Base-by-base conservation (phyloP, 2,329 filamentous ascomycete genomes). In the Ophiocordyceps camponoti-rufipedis region DNA sequence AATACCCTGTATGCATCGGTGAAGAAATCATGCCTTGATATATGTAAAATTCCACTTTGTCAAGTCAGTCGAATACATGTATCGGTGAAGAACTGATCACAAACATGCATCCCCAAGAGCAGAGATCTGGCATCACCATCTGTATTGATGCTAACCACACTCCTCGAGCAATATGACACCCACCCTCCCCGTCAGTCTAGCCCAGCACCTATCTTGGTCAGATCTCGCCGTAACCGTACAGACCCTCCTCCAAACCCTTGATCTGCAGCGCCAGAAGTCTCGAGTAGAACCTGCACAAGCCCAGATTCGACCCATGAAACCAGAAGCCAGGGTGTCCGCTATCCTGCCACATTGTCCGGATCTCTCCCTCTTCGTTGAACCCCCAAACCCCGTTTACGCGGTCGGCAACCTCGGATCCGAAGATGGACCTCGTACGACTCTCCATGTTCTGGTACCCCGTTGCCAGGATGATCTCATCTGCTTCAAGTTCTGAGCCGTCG, bases 391-490 rank as follows among this genome's bases (percentile, higher is more conserved):
- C 74, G 2, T 63, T 62, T 5, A 78, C 68, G 28, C 66, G 64
- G 44, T 75, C 71, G 0, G 75, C 78, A 10, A 83, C 64, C 16
- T 70, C 66, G 29, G 78, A 69, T 0, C 80, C 81, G 45, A 85
- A 68, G 18, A 81, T 71, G 31, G 66, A 64, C n/a, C 73, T 62
- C 2, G 78, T 74, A 18, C 73, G 72, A 0, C 73, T 77, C 11
- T 68, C 66, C 79, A 85, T 85, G 54, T 81, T 82, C 49, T 78
- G 70, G 51, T 80, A 83, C 0, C 75, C 76, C 0, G 76, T 80
- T 0, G 76, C 76, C 40, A 80, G 66, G 0, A 83, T 68, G 9
- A 83, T 70, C 49, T 80, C 68, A 49, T 82, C 78, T 0, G 77
- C 75, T 16, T 73, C 67, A 0, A 82, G 55, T 51, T 69, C 66